A percentile compares a stretch with the other conserved stretches of the same genome.
Evolutionary conservation across 164 flowering plant genomes (phyloP).

Genomic region (Warburgia ugandensis): DNA sequence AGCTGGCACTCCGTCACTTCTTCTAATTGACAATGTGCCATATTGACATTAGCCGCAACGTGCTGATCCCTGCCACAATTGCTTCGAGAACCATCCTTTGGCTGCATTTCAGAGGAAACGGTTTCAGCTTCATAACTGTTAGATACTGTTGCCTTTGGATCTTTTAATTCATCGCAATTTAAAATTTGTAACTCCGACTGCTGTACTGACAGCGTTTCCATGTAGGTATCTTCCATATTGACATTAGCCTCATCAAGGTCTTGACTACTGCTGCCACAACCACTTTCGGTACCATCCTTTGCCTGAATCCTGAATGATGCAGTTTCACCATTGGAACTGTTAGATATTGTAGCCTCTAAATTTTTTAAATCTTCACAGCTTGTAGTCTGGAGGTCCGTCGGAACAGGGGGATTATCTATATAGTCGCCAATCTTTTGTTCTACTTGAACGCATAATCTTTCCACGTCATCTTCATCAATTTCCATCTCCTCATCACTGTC

Average conservation of each 20-base stretch:
- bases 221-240: conserved; percentile 51
- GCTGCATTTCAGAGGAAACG: too few species aligned
- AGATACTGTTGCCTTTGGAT: too few species aligned
- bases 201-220: conserved; percentile 22
- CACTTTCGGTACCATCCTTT: conserved; percentile 7
- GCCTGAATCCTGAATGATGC: neutral
- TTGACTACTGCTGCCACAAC: conserved; percentile 7
- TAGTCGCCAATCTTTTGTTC: too few species aligned
- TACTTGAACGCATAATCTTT: conserved; percentile 35
- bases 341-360: neutral
- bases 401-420: conserved; percentile 20
- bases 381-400: too few species aligned
- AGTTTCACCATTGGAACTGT: too few species aligned
- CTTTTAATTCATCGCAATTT: too few species aligned
- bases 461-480: conserved; percentile 78
- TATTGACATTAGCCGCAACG: too few species aligned
- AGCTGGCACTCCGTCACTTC: too few species aligned
- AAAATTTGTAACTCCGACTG: conserved; percentile 21
- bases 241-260: conserved; percentile 48
- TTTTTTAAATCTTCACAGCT: conserved; percentile 3
- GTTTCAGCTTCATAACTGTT: too few species aligned
- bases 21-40: too few species aligned
- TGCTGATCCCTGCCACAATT: too few species aligned
- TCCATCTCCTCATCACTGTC: conserved; percentile 98
- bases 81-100: too few species aligned